Evolutionary conservation across 192 early-diverging fungal genomes (phyloP).

Genomic region (Umbelopsis vinacea): DNA sequence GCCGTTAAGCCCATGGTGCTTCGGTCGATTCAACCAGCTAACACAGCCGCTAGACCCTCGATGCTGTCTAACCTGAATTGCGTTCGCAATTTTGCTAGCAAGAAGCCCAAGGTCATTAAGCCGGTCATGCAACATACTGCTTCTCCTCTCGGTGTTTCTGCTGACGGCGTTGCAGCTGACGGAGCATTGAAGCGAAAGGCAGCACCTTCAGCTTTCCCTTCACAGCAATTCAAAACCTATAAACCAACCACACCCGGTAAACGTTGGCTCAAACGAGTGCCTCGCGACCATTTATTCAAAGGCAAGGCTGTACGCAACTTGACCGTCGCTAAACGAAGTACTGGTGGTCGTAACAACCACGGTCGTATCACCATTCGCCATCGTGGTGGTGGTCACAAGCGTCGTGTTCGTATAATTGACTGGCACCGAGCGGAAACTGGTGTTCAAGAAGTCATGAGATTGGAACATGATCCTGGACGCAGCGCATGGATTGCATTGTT

Average conservation of each 20-base stretch:
- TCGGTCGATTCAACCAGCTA: neutral
- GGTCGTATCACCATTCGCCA: slow-evolving; percentile 91
- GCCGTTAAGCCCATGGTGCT: neutral
- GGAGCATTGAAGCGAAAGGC: slow-evolving; percentile 21
- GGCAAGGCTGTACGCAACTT: slow-evolving; percentile 81
- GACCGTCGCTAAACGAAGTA: slow-evolving; percentile 80
- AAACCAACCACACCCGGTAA: slow-evolving; percentile 87
- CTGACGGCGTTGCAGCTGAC: slow-evolving; percentile 30
- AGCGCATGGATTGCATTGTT: slow-evolving; percentile 87
- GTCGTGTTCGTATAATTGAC: slow-evolving; percentile 85
- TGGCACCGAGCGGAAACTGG: slow-evolving; percentile 79
- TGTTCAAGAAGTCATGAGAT: slow-evolving; percentile 80
- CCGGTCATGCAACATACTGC: neutral
- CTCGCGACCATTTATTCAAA: slow-evolving; percentile 87
- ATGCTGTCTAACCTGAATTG: neutral
- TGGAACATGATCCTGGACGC: slow-evolving; percentile 95
- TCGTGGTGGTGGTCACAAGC: slow-evolving; percentile 92
- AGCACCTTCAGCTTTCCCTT: slow-evolving; percentile 32
- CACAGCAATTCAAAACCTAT: slow-evolving; percentile 87
- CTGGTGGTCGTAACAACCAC: slow-evolving; percentile 87
- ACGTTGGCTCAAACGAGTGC: slow-evolving; percentile 81
- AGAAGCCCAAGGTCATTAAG: slow-evolving; percentile 12
- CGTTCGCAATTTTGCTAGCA: slow-evolving; percentile 25
- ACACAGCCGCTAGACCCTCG: neutral
- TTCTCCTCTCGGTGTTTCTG: slow-evolving; percentile 24